Conservation (phyloP, 345 rosid genomes). For the Eucalyptus curtisii region DNA sequence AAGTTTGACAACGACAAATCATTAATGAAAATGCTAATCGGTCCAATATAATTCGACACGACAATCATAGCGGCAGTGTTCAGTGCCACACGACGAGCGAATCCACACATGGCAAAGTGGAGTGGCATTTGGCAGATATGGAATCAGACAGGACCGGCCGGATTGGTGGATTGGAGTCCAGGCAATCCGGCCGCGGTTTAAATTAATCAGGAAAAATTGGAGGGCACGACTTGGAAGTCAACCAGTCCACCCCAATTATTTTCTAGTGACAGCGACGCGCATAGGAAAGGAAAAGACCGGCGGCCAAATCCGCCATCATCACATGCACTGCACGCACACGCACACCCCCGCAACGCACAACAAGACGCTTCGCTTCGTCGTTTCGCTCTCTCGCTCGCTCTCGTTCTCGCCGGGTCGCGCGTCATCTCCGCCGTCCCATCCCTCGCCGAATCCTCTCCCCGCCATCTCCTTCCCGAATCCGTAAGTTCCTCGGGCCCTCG, state of each 20-base stretch:
- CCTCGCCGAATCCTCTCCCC: conserved; percentile 9
- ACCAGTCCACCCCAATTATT: background rate
- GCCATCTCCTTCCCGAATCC: conserved; percentile 5
- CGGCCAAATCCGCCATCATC: background rate
- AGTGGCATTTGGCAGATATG: background rate
- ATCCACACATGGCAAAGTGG: background rate
- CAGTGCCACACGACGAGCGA: background rate
- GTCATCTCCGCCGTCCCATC: conserved; percentile 11
- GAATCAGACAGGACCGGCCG: background rate
- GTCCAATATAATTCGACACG: background rate
- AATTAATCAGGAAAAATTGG: background rate
- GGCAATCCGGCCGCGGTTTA: background rate
- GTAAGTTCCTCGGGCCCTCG: background rate
- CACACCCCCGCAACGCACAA: background rate
- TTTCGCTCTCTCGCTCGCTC: background rate
- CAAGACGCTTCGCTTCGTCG: background rate
- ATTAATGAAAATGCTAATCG: background rate
- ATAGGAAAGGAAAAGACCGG: background rate
- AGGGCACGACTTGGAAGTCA: background rate
- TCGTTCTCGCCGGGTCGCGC: background rate
- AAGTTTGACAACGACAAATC: background rate
- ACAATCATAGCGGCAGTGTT: background rate
- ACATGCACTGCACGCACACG: background rate
- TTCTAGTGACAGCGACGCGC: background rate
- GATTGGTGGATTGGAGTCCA: background rate